Evolutionary conservation across 2,329 filamentous ascomycete genomes (phyloP).

Genomic region (Talaromyces funiculosus): DNA sequence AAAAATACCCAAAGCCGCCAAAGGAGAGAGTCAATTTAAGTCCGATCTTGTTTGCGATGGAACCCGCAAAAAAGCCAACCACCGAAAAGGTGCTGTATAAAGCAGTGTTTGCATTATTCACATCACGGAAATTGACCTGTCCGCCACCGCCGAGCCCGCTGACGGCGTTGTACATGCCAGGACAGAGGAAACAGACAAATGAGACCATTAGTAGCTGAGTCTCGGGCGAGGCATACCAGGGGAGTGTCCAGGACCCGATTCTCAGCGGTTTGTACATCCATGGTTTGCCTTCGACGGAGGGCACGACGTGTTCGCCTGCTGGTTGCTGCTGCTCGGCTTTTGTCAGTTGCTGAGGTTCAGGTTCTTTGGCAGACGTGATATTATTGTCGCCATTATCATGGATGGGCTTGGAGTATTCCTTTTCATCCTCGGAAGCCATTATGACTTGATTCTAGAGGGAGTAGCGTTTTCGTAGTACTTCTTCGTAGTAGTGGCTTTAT

Average conservation of each 20-base stretch:
- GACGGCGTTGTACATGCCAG: slow-evolving; percentile 67
- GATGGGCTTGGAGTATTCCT: slow-evolving; percentile 6
- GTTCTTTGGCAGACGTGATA: background rate
- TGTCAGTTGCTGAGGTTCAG: background rate
- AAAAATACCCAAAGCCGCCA: slow-evolving; percentile 44
- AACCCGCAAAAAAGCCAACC: slow-evolving; percentile 58
- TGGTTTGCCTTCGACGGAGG: slow-evolving; percentile 15
- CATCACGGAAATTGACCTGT: slow-evolving; percentile 51
- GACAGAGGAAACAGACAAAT: slow-evolving; percentile 65
- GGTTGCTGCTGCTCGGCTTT: background rate
- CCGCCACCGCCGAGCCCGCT: slow-evolving; percentile 61
- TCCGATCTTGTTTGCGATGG: slow-evolving; percentile 42
- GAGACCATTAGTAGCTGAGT: slow-evolving; percentile 67
- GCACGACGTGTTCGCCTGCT: background rate
- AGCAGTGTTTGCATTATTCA: slow-evolving; percentile 64
- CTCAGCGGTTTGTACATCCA: slow-evolving; percentile 65
- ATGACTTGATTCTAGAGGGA: background rate
- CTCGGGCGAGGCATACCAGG: slow-evolving; percentile 69
- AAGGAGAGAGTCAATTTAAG: slow-evolving; percentile 40
- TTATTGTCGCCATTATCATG: slow-evolving; percentile 1
- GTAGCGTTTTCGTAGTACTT: background rate
- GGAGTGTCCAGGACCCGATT: slow-evolving; percentile 50
- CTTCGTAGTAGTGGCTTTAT: background rate
- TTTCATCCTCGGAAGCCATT: slow-evolving; percentile 9
- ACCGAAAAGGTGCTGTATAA: slow-evolving; percentile 68